Evolutionary conservation across 1,139 yeast genomes (phyloP).

Genomic region (Groenewaldozyma sp.): DNA sequence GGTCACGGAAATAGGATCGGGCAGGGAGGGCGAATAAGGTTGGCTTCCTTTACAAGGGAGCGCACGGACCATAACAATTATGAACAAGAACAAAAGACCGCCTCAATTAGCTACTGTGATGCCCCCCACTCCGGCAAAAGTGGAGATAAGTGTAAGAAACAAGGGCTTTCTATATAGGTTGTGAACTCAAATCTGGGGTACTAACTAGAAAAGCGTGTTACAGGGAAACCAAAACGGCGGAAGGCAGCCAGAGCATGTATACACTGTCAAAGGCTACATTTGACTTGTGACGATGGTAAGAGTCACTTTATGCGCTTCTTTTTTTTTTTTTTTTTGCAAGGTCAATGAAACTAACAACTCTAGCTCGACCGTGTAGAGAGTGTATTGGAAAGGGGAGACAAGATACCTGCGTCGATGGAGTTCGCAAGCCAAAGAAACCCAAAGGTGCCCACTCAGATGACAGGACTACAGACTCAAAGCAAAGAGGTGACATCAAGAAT

Average conservation of each 20-base stretch:
- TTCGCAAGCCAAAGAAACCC: conserved; percentile 42
- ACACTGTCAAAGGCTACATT: conserved; percentile 79
- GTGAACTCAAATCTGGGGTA: too few species aligned
- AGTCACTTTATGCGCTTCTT: conserved; percentile 2
- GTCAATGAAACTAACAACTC: neutral
- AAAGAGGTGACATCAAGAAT: neutral
- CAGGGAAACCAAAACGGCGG: conserved; percentile 33
- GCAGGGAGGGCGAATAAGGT: too few species aligned
- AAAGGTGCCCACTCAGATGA: neutral
- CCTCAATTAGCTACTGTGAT: too few species aligned
- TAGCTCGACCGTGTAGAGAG: conserved; percentile 65
- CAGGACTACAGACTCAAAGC: neutral
- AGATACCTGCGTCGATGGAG: conserved; percentile 80
- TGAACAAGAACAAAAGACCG: too few species aligned
- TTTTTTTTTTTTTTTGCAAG: neutral
- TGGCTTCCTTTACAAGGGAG: too few species aligned
- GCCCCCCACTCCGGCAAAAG: too few species aligned
- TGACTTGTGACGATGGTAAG: conserved; percentile 62
- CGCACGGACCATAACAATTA: too few species aligned
- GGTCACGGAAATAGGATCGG: too few species aligned
- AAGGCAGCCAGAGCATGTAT: conserved; percentile 78
- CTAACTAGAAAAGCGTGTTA: too few species aligned
- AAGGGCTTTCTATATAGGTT: too few species aligned
- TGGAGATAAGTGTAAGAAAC: too few species aligned
- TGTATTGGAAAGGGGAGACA: conserved; percentile 65